Conservation (phyloP, 2,329 filamentous ascomycete species). For the Fusarium stilboides region DNA sequence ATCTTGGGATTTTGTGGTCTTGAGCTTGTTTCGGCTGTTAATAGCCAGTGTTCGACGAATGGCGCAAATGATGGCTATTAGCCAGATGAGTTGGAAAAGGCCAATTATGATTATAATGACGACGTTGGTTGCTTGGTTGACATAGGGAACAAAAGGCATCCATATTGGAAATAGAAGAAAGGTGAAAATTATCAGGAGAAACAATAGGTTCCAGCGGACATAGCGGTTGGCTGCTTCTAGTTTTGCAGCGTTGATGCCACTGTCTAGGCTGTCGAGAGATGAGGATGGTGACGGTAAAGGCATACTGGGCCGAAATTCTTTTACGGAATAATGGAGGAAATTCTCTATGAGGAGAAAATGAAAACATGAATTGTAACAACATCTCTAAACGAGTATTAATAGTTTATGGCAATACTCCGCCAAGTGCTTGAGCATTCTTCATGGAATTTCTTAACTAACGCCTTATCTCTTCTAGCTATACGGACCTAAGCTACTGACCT, state of each 20-base stretch:
- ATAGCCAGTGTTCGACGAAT: constrained; percentile 39
- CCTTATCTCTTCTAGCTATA: constrained; percentile 8
- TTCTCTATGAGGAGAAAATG: constrained; percentile 7
- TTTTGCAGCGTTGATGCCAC: constrained; percentile 26
- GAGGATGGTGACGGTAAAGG: constrained; percentile 10
- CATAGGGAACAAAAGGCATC: constrained; percentile 28
- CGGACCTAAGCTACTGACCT: constrained; percentile 9
- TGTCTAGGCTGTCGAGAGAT: constrained; percentile 19
- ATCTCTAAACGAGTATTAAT: constrained; percentile 7
- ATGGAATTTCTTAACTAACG: no score
- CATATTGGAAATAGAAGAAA: constrained; percentile 39
- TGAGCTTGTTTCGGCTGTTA: constrained; percentile 24
- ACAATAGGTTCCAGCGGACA: constrained; percentile 36
- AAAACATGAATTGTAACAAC: constrained; percentile 5
- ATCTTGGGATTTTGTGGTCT: constrained; percentile 17
- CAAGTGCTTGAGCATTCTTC: no score
- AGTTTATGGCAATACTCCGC: not conserved
- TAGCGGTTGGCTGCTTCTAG: constrained; percentile 37
- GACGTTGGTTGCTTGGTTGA: constrained; percentile 34
- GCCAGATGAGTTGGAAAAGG: constrained; percentile 37
- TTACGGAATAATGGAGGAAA: constrained; percentile 1
- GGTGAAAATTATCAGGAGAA: constrained; percentile 22
- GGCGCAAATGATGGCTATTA: constrained; percentile 35
- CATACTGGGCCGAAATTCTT: constrained; percentile 18
- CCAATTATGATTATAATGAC: constrained; percentile 26